phyloP scores from a whole-genome alignment of 2,329 filamentous ascomycete genomes.

The Zarea fungicola region DNA sequence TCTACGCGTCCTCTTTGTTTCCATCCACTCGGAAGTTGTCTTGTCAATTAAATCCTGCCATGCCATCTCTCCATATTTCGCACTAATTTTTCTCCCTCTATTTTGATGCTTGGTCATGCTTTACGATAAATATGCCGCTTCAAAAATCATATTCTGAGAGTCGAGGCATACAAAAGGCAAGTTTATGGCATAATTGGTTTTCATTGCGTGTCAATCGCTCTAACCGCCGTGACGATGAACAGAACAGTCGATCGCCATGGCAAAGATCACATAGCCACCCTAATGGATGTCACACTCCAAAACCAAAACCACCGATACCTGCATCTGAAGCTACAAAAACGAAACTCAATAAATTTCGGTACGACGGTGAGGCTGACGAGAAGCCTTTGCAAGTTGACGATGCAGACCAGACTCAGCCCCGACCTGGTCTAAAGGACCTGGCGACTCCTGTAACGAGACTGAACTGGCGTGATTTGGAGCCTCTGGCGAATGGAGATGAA shows the following conservation, averaged over 20 bases:
- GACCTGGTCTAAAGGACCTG: neutral
- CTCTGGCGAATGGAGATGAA: constrained; percentile 33
- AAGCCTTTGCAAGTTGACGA: constrained; percentile 17
- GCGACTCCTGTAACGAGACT: constrained; percentile 47
- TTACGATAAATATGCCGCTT: constrained; percentile 23
- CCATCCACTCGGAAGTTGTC: neutral
- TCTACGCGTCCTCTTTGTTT: constrained; percentile 9
- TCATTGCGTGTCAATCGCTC: neutral
- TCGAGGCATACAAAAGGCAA: constrained; percentile 9
- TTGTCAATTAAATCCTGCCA: neutral
- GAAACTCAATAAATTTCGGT: constrained; percentile 55
- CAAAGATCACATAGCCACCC: constrained; percentile 50
- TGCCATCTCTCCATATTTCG: neutral
- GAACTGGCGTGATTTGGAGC: constrained; percentile 54
- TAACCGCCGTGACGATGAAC: neutral
- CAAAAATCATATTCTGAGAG: constrained; percentile 13
- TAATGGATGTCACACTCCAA: constrained; percentile 29
- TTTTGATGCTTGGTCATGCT: constrained; percentile 17
- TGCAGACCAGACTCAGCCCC: constrained; percentile 9
- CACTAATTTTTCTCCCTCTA: neutral
- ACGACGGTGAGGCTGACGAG: constrained; percentile 23
- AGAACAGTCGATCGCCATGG: constrained; percentile 42
- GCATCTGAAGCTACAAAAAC: constrained; percentile 55
- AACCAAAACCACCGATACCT: constrained; percentile 36
- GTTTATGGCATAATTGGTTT: neutral